Percentiles rank a stretch among this genome's conserved stretches.
Evolutionary conservation across 306 rosid species (phyloP).

Genomic region (Vigna angularis): DNA sequence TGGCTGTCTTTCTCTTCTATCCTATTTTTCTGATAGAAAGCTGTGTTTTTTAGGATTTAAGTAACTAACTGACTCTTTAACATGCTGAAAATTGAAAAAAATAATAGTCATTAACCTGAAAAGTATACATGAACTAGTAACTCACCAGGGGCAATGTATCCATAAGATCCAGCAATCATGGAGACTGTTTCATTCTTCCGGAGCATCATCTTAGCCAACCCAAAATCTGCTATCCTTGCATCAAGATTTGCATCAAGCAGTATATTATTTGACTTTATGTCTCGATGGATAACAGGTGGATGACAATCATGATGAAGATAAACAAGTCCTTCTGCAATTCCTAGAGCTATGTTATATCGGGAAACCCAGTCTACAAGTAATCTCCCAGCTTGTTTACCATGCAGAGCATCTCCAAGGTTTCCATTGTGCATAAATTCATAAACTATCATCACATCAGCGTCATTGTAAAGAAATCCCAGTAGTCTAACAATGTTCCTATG

Average conservation of each 20-base stretch:
- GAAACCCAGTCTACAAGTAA: slow-evolving; percentile 92
- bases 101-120: not conserved
- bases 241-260: slow-evolving; percentile 89
- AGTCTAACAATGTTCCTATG: slow-evolving; percentile 91
- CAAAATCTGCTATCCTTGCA: slow-evolving; percentile 89
- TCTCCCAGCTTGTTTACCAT: slow-evolving; percentile 71
- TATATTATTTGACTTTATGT: slow-evolving; percentile 88
- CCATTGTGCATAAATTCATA: slow-evolving; percentile 88
- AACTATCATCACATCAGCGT: slow-evolving; percentile 76
- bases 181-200: slow-evolving; percentile 89
- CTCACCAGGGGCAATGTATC: slow-evolving; percentile 98
- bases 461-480: slow-evolving; percentile 78
- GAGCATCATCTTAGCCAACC: slow-evolving; percentile 91
- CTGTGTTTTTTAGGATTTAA: not conserved
- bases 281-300: slow-evolving; percentile 92
- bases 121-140: slow-evolving; percentile 8
- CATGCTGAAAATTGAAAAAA: too few relatives aligned
- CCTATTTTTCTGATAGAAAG: not conserved
- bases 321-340: slow-evolving; percentile 86
- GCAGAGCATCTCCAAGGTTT: slow-evolving; percentile 88
- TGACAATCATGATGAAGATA: slow-evolving; percentile 97
- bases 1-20: not conserved
- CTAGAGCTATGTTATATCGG: slow-evolving; percentile 84
- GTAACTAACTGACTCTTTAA: too few relatives aligned
- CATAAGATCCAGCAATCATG: slow-evolving; percentile 94